Evolutionary conservation across 345 rosid species (phyloP).

Genomic region (Angophora floribunda): DNA sequence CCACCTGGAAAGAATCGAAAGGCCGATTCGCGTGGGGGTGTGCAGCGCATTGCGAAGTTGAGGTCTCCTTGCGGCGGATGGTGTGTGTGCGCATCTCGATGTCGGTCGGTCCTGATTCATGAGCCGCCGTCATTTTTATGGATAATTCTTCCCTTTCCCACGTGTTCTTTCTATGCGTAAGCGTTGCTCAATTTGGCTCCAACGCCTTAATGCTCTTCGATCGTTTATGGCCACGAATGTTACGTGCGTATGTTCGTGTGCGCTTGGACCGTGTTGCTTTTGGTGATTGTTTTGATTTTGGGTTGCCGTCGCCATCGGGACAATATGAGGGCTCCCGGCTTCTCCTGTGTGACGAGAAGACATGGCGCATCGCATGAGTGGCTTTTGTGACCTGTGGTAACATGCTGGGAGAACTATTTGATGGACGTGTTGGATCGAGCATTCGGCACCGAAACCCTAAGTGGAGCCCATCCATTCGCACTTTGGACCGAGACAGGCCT

Average conservation of each 20-base stretch:
- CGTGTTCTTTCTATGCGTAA: too few relatives aligned
- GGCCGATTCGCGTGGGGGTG: too few relatives aligned
- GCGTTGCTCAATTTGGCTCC: not conserved
- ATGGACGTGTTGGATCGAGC: not conserved
- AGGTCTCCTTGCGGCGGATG: too few relatives aligned
- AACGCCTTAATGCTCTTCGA: not conserved
- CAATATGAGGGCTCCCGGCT: too few relatives aligned
- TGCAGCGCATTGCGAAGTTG: too few relatives aligned
- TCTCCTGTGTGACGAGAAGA: too few relatives aligned
- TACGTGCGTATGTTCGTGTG: not conserved
- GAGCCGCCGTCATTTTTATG: too few relatives aligned
- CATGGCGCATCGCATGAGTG: not conserved
- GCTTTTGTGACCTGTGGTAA: not conserved
- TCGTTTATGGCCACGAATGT: not conserved
- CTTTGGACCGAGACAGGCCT: not conserved
- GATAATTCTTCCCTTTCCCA: not conserved
- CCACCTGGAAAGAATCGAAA: too few relatives aligned
- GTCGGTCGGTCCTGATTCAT: too few relatives aligned
- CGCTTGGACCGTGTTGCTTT: not conserved
- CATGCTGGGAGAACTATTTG: not conserved
- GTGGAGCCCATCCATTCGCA: not conserved
- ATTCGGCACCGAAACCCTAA: not conserved
- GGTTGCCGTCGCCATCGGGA: not conserved
- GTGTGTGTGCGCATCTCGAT: too few relatives aligned
- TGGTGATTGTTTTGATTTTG: not conserved